A percentile compares a stretch with the other conserved stretches of the same genome.
phyloP scores from a whole-genome alignment of 2,329 filamentous ascomycete species.

The Sarocladium brachiariae region DNA sequence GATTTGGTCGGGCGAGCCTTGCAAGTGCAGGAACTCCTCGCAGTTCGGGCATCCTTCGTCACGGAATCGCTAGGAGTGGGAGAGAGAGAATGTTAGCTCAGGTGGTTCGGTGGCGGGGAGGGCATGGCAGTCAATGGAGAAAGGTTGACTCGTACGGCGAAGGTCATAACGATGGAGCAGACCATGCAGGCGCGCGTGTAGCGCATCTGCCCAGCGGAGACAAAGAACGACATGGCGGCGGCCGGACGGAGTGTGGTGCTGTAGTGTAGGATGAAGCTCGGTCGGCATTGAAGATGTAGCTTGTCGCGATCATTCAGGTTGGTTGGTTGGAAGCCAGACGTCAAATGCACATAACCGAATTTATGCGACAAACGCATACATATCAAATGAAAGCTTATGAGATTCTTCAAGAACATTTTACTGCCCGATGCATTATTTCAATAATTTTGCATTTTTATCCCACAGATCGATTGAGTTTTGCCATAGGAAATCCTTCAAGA shows the following conservation, averaged over 20 bases:
- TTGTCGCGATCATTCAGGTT: constrained; percentile 3
- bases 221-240: constrained; percentile 46
- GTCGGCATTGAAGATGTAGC: not conserved
- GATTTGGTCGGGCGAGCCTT: constrained; percentile 71
- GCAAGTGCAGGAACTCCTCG: constrained; percentile 82
- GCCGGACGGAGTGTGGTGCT: not conserved
- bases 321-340: not conserved
- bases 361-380: constrained; percentile 15
- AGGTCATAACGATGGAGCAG: constrained; percentile 87
- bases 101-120: not conserved
- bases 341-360: constrained; percentile 16
- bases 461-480: too few species aligned
- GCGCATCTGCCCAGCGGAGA: constrained; percentile 64
- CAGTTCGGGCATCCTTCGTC: constrained; percentile 92
- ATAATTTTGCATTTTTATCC: too few species aligned
- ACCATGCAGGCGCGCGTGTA: constrained; percentile 97
- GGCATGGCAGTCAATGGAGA: not conserved
- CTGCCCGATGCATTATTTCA: not conserved
- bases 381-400: not conserved
- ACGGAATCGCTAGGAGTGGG: constrained; percentile 76
- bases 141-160: constrained; percentile 52
- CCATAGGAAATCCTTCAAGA: not conserved
- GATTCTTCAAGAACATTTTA: too few species aligned
- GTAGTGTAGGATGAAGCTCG: not conserved
- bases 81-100: not conserved